A percentile compares a stretch with the other conserved stretches of the same genome.
Evolutionary conservation across 2,329 filamentous ascomycete species (phyloP).

Genomic region (Chaetothyriales sp.): DNA sequence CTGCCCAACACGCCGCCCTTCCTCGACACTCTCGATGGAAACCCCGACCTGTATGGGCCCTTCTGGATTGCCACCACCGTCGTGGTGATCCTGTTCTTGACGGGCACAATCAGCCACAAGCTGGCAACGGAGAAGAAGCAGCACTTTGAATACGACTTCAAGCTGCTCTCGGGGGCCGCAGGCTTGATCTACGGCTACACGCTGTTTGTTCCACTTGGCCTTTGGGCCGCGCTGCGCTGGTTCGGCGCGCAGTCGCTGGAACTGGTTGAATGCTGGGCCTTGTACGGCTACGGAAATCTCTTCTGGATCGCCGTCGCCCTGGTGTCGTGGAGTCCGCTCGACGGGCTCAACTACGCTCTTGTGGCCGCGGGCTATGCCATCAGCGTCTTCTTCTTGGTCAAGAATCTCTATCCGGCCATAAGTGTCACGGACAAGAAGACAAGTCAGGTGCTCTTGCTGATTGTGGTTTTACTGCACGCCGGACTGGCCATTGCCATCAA

Average conservation of each 20-base stretch:
- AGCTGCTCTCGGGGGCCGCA: constrained; percentile 72
- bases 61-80: constrained; percentile 99
- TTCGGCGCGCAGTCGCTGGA: constrained; percentile 90
- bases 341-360: constrained; percentile 83
- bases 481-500: constrained; percentile 91
- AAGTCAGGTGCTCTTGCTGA: constrained; percentile 70
- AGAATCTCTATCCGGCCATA: constrained; percentile 82
- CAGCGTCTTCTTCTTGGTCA: constrained; percentile 68
- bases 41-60: constrained; percentile 90
- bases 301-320: constrained; percentile 94
- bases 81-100: constrained; percentile 85
- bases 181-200: constrained; percentile 95
- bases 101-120: constrained; percentile 89
- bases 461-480: constrained; percentile 74
- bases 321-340: constrained; percentile 77
- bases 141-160: constrained; percentile 41
- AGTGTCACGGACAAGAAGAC: constrained; percentile 86
- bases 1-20: constrained; percentile 79
- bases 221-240: constrained; percentile 85
- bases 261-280: constrained; percentile 82
- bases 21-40: constrained; percentile 90
- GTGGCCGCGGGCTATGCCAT: constrained; percentile 73
- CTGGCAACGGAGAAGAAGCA: constrained; percentile 38
- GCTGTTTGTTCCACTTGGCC: constrained; percentile 63
- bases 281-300: constrained; percentile 93